Evolutionary conservation across 169 alveolate species (phyloP), one percentile per base, ranked within the genome.

Genomic region (Eimeria tenella): DNA sequence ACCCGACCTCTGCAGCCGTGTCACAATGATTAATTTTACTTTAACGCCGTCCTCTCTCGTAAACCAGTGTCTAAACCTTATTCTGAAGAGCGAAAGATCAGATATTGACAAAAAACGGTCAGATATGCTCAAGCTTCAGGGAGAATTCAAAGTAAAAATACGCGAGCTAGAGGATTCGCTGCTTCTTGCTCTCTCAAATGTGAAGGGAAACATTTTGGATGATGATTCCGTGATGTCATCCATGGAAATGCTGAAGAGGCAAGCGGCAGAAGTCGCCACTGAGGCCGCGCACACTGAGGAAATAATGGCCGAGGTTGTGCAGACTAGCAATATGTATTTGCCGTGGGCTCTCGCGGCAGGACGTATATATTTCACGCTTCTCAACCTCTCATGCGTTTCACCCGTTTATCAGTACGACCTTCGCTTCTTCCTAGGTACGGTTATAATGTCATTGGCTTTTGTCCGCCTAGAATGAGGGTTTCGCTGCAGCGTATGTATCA

Each of bases 1-100:
- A 1, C 99, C 99, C 31, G 99, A 99, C 96, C 94, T 99, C 63
- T 98, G 99, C 96, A 98, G 99, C 73, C 96, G 99, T 91, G 99
- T 99, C 23, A 99, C 99, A 11, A 98, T 99, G 94, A 98, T 98
- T 13, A 99, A 99, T 97, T 99, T 98, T 96, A 99, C 99, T 31
- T 98, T 99, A 50, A 99, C 99, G 11, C 99, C 99, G 31, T 96
- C 99, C 60, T 98, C 99, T 42, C 97, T 99, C 49, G 98, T 98
- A 70, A 98, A 98, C 84, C 98, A 96, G 95, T 98, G 99, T 94
- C 95, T 99, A 94, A 98, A 98, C 95, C 97, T 98, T 75, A 97
- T 97, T 60, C 95, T 99, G 93, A 98, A 98, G 96, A 97, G 97
- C 90, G 99, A 98, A 95, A 95, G 99, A 65, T 99, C 99, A 10